A percentile compares a stretch with the other conserved stretches of the same genome.
phyloP scores from a whole-genome alignment of 495 filamentous ascomycete genomes.

The Penicillium parvum region DNA sequence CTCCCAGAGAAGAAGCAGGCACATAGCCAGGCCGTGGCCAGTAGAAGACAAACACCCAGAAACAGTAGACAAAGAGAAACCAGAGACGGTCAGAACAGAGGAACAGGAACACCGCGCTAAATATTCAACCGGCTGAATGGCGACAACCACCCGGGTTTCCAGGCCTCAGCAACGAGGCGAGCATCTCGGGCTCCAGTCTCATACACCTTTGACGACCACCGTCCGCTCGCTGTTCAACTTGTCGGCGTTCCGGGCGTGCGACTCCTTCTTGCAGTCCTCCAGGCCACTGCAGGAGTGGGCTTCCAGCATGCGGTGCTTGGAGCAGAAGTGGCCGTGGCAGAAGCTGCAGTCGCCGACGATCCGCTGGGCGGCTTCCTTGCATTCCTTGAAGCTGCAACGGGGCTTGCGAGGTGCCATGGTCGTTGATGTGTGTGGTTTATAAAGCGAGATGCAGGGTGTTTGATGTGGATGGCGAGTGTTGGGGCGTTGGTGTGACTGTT shows the following conservation, averaged over 20 bases:
- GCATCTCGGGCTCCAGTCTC: slow-evolving; percentile 14
- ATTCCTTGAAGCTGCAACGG: slow-evolving; percentile 83
- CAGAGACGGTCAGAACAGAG: not conserved
- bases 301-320: slow-evolving; percentile 87
- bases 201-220: slow-evolving; percentile 61
- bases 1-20: not conserved
- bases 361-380: slow-evolving; percentile 76
- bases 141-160: slow-evolving; percentile 7
- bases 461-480: not conserved
- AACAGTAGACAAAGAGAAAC: not conserved
- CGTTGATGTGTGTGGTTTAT: slow-evolving; percentile 9
- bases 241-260: slow-evolving; percentile 84
- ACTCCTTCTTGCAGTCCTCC: slow-evolving; percentile 96
- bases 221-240: slow-evolving; percentile 90
- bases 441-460: slow-evolving; percentile 1
- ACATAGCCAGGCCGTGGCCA: slow-evolving; percentile 5
- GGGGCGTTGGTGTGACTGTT: not conserved
- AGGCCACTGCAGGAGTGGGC: slow-evolving; percentile 90
- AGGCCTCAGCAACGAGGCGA: not conserved
- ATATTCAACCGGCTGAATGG: slow-evolving; percentile 16
- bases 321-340: slow-evolving; percentile 90
- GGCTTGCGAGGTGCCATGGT: slow-evolving; percentile 70
- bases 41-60: too few species aligned
- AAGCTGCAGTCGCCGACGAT: slow-evolving; percentile 97
- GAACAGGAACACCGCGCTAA: slow-evolving; percentile 18